Evolutionary conservation across 768 basidiomycete genomes (phyloP).

Genomic region (Phallus indusiatus): DNA sequence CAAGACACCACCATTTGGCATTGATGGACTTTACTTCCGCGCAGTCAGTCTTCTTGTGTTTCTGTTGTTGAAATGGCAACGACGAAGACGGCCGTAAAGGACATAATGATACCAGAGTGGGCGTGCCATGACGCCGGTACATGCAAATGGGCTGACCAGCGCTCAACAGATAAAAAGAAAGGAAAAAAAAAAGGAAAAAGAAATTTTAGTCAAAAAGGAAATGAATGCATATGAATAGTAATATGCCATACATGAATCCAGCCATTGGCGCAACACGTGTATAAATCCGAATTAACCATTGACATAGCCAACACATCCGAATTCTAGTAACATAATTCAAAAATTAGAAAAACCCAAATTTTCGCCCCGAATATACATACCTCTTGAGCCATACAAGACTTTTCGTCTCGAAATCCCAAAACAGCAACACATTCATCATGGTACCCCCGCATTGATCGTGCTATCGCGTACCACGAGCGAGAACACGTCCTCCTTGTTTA

Average conservation of each 20-base stretch:
- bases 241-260: slow-evolving; percentile 51
- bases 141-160: slow-evolving; percentile 84
- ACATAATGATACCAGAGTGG: slow-evolving; percentile 56
- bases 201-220: too few species aligned
- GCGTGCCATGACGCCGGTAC: slow-evolving; percentile 77
- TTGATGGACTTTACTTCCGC: slow-evolving; percentile 55
- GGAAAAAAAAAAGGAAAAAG: neutral
- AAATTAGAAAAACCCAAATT: too few species aligned
- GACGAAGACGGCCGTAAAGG: slow-evolving; percentile 7
- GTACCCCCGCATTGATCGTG: slow-evolving; percentile 84
- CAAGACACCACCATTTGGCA: slow-evolving; percentile 44
- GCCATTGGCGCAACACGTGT: slow-evolving; percentile 42
- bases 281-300: slow-evolving; percentile 47
- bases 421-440: slow-evolving; percentile 92
- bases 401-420: slow-evolving; percentile 82
- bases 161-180: slow-evolving; percentile 28
- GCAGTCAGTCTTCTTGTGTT: slow-evolving; percentile 43
- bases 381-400: slow-evolving; percentile 83
- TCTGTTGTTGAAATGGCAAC: slow-evolving; percentile 20
- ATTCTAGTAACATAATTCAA: too few species aligned
- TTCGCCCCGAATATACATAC: too few species aligned
- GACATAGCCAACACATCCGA: slow-evolving; percentile 79
- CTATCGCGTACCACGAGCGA: slow-evolving; percentile 63
- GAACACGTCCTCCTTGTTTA: slow-evolving; percentile 71
- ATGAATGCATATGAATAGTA: too few species aligned